Conservation (phyloP, 164 flowering plant genomes). For the Vitis labrusca region DNA sequence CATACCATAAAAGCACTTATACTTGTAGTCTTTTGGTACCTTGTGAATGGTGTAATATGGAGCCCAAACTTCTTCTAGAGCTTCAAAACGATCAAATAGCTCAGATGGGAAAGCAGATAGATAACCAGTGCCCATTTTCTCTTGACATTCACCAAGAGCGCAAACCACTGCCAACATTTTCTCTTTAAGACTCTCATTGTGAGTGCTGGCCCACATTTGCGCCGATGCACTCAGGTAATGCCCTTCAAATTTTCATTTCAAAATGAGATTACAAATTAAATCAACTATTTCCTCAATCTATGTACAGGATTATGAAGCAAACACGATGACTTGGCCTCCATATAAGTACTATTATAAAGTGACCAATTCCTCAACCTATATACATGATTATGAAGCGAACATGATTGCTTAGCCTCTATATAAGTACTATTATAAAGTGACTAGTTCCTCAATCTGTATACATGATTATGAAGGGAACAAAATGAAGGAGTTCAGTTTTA, state of each 20-base stretch:
- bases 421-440: not conserved
- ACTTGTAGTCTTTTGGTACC: conserved; percentile 33
- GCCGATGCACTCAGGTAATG: conserved; percentile 94
- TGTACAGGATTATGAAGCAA: not conserved
- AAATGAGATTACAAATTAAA: not conserved
- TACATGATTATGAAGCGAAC: not conserved
- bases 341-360: not conserved
- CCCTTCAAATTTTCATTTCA: conserved; percentile 42
- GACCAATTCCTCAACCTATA: not conserved
- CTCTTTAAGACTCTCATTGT: conserved; percentile 49
- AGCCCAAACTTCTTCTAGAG: conserved; percentile 84
- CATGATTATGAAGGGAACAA: not conserved
- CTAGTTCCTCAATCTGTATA: not conserved
- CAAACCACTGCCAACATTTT: conserved; percentile 72
- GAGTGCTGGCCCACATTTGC: conserved; percentile 93
- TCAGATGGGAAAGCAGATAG: conserved; percentile 94
- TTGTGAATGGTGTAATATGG: conserved; percentile 99
- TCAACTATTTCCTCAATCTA: not conserved
- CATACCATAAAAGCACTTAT: too few species aligned
- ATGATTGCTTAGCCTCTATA: not conserved
- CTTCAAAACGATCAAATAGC: conserved; percentile 79
- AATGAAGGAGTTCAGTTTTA: too few species aligned
- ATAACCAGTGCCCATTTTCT: conserved; percentile 76
- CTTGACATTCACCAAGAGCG: conserved; percentile 69
- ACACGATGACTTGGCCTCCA: not conserved